phyloP scores from a whole-genome alignment of 805 yeast genomes.

The Yarrowia sp. region DNA sequence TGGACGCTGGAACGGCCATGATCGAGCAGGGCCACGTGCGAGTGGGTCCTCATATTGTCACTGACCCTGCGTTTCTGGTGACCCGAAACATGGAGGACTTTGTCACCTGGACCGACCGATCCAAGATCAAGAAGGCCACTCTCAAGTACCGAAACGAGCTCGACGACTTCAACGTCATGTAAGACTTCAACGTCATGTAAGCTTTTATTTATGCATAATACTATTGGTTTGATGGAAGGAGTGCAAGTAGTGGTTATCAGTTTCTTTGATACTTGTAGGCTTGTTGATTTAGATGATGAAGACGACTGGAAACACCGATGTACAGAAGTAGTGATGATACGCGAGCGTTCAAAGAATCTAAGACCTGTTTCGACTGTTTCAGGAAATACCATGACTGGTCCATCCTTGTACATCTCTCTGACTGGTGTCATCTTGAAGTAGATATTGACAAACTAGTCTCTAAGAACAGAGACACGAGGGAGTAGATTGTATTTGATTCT shows the following conservation, averaged over 20 bases:
- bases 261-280: too few species aligned
- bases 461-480: too few species aligned
- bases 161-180: conserved; percentile 66
- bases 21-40: conserved; percentile 97
- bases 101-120: conserved; percentile 95
- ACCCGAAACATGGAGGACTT: conserved; percentile 96
- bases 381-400: too few species aligned
- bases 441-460: too few species aligned
- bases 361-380: too few species aligned
- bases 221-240: neutral
- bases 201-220: conserved; percentile 58
- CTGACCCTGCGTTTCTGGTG: conserved; percentile 94
- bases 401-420: too few species aligned
- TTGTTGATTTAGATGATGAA: too few species aligned
- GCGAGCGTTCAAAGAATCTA: too few species aligned
- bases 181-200: conserved; percentile 59
- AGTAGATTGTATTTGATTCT: too few species aligned
- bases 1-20: conserved; percentile 86
- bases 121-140: conserved; percentile 89
- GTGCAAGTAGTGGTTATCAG: neutral
- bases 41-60: conserved; percentile 93
- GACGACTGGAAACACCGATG: too few species aligned
- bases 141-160: conserved; percentile 79
- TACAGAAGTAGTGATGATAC: too few species aligned
- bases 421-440: too few species aligned